Percentiles rank a stretch among this genome's conserved stretches.
Conservation (phyloP, 225 moss, liverwort and hornwort genomes). For the Antitrichia curtipendula region DNA sequence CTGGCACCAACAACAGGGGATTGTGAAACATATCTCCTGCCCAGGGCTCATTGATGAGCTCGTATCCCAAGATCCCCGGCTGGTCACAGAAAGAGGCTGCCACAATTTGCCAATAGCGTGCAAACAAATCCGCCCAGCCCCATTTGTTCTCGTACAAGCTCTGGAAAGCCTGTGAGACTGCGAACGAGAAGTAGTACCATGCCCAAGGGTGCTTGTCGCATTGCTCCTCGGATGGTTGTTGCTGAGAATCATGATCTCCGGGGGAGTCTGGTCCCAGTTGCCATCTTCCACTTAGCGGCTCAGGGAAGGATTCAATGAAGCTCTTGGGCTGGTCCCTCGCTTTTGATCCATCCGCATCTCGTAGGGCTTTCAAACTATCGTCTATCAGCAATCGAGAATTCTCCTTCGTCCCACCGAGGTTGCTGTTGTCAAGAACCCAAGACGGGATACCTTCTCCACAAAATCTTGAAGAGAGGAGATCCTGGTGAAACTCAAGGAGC, state of each 20-base stretch:
- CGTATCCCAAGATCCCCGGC: neutral
- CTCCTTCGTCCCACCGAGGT: neutral
- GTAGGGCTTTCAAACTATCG: neutral
- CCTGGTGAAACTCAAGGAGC: neutral
- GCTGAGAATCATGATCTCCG: neutral
- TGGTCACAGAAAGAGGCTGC: neutral
- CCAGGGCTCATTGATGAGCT: neutral
- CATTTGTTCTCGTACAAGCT: neutral
- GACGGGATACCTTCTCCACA: neutral
- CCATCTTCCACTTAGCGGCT: neutral
- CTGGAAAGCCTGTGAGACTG: neutral
- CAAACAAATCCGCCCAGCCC: neutral
- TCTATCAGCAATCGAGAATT: neutral
- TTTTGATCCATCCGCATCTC: neutral
- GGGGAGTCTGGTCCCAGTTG: neutral
- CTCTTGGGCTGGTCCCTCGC: neutral
- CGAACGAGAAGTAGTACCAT: neutral
- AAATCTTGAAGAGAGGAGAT: neutral
- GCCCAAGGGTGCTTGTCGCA: neutral
- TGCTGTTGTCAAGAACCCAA: neutral
- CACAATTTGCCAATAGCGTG: neutral
- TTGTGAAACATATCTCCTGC: neutral
- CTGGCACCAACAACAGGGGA: neutral
- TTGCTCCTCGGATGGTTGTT: neutral
- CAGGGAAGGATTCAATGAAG: neutral